These are phyloP conservation scores for Cyamopsis tetragonoloba DNA, from an alignment of 306 rosid species.

Conservation along the genomic window DNA sequence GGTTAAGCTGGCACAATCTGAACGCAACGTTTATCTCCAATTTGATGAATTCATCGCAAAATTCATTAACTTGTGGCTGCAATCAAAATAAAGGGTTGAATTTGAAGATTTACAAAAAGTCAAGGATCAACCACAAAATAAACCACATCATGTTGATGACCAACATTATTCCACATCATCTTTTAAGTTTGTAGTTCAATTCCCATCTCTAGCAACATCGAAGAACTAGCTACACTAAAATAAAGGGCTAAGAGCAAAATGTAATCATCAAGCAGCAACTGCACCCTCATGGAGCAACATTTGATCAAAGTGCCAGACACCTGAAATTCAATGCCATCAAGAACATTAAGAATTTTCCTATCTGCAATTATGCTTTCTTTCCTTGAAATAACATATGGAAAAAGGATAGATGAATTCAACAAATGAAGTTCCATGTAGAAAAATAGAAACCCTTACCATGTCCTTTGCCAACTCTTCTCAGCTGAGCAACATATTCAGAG, in stretches of 20 bases:
- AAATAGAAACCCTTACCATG: constrained; percentile 46
- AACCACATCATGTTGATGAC: neutral
- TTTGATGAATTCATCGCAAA: neutral
- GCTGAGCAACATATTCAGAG: constrained; percentile 81
- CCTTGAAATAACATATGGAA: neutral
- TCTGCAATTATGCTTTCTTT: neutral
- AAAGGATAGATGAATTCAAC: neutral
- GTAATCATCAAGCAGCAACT: constrained; percentile 30
- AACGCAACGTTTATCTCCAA: too few species aligned
- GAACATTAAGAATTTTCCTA: neutral
- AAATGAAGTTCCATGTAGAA: neutral
- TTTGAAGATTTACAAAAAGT: neutral
- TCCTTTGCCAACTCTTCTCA: constrained; percentile 88
- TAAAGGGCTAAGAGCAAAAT: neutral
- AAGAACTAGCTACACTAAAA: neutral
- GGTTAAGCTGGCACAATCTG: too few species aligned
- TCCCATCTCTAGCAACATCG: neutral
- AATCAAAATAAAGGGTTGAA: neutral
- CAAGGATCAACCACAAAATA: neutral
- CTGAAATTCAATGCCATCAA: constrained; percentile 33
- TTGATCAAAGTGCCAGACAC: constrained; percentile 92
- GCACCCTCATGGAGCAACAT: constrained; percentile 47
- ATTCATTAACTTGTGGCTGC: neutral
- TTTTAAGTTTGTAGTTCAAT: neutral
- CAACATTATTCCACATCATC: neutral